A percentile compares a stretch with the other conserved stretches of the same genome.
Conservation (phyloP, 1,139 yeast species). For the Debaryomycetaceae sp. region DNA sequence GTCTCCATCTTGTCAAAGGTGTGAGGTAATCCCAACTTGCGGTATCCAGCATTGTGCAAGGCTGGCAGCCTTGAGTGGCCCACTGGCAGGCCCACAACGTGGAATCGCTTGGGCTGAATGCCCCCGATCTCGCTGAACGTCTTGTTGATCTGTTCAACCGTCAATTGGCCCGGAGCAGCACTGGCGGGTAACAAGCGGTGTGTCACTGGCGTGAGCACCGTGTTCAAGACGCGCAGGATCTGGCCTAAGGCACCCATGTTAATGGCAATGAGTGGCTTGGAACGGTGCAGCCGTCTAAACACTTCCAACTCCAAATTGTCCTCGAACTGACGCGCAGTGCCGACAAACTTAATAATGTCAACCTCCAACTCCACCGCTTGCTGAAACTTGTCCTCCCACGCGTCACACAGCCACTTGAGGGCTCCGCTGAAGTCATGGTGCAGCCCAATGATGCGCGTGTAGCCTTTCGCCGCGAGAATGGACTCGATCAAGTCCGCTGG, state of each 20-base stretch:
- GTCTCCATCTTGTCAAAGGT: slow-evolving; percentile 67
- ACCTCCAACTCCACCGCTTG: slow-evolving; percentile 63
- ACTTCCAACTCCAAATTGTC: slow-evolving; percentile 71
- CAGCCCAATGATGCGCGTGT: slow-evolving; percentile 75
- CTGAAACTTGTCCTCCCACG: slow-evolving; percentile 70
- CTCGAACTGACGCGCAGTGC: slow-evolving; percentile 56
- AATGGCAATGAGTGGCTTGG: slow-evolving; percentile 72
- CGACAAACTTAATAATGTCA: slow-evolving; percentile 82
- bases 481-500: slow-evolving; percentile 27
- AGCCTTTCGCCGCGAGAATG: slow-evolving; percentile 39
- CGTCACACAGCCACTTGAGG: slow-evolving; percentile 61
- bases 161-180: slow-evolving; percentile 78
- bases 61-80: slow-evolving; percentile 85
- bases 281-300: slow-evolving; percentile 52
- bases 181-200: slow-evolving; percentile 58
- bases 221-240: slow-evolving; percentile 73
- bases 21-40: slow-evolving; percentile 74
- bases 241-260: slow-evolving; percentile 79
- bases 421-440: slow-evolving; percentile 68
- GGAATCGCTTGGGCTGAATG: slow-evolving; percentile 51
- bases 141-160: slow-evolving; percentile 56
- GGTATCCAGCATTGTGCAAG: slow-evolving; percentile 75
- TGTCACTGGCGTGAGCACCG: slow-evolving; percentile 78
- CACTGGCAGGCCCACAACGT: slow-evolving; percentile 80
- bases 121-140: slow-evolving; percentile 64